Conservation (phyloP, 495 filamentous ascomycete genomes). For the Tetracladium setigerum region DNA sequence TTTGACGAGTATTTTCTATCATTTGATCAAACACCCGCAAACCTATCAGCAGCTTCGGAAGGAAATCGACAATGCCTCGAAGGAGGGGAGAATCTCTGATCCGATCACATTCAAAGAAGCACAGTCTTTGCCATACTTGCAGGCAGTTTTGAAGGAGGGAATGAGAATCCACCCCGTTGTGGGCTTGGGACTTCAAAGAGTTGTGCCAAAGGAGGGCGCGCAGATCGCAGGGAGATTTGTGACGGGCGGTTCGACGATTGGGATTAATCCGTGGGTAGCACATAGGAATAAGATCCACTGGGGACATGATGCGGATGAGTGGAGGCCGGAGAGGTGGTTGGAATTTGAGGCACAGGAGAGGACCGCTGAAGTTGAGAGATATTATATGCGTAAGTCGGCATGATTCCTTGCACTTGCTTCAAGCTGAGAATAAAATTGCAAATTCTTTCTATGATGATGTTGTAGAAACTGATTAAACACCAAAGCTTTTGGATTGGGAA, state of each 20-base stretch:
- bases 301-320: slow-evolving; percentile 32
- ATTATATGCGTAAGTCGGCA: too few species aligned
- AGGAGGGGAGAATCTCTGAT: slow-evolving; percentile 14
- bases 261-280: slow-evolving; percentile 45
- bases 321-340: slow-evolving; percentile 45
- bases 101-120: slow-evolving; percentile 40
- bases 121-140: slow-evolving; percentile 51
- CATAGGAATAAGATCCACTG: slow-evolving; percentile 41
- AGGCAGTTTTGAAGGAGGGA: slow-evolving; percentile 57
- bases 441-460: too few species aligned
- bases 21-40: slow-evolving; percentile 34
- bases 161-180: slow-evolving; percentile 51
- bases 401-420: not conserved
- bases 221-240: slow-evolving; percentile 42
- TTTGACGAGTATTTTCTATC: slow-evolving; percentile 41
- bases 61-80: slow-evolving; percentile 36
- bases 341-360: slow-evolving; percentile 20
- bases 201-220: slow-evolving; percentile 46
- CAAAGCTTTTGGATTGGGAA: slow-evolving; percentile 49
- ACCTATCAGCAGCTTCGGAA: slow-evolving; percentile 31
- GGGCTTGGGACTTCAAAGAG: slow-evolving; percentile 44
- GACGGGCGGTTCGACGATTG: slow-evolving; percentile 45
- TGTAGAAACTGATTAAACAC: not conserved
- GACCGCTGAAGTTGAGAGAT: slow-evolving; percentile 28
- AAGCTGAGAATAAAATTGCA: too few species aligned